Evolutionary conservation across 2,329 filamentous ascomycete species (phyloP).

Genomic region (Arthrobotrys conoides): DNA sequence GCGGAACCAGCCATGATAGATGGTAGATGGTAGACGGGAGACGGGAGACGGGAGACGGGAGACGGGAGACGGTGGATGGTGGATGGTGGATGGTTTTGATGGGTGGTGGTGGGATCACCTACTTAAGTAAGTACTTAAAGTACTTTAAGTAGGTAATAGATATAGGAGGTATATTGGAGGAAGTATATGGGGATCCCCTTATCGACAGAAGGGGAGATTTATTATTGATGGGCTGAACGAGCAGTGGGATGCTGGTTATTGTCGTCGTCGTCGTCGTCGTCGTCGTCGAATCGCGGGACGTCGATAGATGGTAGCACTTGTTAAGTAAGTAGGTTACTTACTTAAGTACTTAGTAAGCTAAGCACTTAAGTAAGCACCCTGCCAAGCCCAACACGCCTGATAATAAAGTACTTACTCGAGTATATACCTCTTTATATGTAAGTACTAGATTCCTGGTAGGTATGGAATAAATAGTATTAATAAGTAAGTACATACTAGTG

Average conservation of each 20-base stretch:
- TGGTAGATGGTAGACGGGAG: no score
- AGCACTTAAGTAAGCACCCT: no score
- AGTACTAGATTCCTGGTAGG: background rate
- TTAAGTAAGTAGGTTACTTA: background rate
- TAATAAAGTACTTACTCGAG: no score
- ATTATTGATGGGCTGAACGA: background rate
- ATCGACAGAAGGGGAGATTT: no score
- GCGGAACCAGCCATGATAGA: constrained; percentile 68
- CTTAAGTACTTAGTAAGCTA: background rate
- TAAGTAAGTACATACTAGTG: background rate
- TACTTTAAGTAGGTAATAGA: no score
- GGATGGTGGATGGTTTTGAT: constrained; percentile 42
- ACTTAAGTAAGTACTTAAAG: no score
- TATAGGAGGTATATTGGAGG: no score
- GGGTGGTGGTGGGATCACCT: background rate
- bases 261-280: constrained; percentile 11
- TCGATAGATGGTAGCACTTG: background rate
- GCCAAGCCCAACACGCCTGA: no score
- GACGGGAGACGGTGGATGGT: no score
- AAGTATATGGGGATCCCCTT: no score
- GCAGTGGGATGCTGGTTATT: background rate
- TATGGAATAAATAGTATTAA: constrained; percentile 2
- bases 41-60: no score
- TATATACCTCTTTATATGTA: background rate
- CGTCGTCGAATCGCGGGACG: background rate